phyloP scores from a whole-genome alignment of 2,329 filamentous ascomycete species.

The Dactylonectria macrodidyma region DNA sequence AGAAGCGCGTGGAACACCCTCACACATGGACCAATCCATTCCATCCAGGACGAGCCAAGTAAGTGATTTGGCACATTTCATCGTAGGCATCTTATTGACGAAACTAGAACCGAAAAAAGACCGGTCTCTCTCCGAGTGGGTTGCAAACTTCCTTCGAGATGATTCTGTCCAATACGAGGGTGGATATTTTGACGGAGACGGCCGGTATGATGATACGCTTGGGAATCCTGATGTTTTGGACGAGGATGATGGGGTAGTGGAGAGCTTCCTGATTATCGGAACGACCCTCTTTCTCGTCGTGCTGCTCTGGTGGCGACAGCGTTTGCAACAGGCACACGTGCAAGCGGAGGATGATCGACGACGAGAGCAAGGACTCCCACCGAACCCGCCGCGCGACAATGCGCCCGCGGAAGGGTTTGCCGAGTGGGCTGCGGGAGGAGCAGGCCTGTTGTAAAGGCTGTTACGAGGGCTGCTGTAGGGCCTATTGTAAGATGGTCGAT shows the following conservation, averaged over 20 bases:
- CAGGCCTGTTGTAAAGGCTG: slow-evolving; percentile 47
- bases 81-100: slow-evolving; percentile 46
- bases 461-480: slow-evolving; percentile 28
- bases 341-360: slow-evolving; percentile 52
- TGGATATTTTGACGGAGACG: slow-evolving; percentile 66
- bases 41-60: slow-evolving; percentile 91
- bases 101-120: slow-evolving; percentile 76
- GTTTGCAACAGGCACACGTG: slow-evolving; percentile 72
- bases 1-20: slow-evolving; percentile 96
- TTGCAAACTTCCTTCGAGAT: slow-evolving; percentile 85
- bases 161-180: slow-evolving; percentile 78
- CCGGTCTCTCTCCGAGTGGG: slow-evolving; percentile 88
- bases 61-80: slow-evolving; percentile 53
- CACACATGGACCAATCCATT: slow-evolving; percentile 91
- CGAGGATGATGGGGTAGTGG: slow-evolving; percentile 82
- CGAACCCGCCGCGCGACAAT: slow-evolving; percentile 43
- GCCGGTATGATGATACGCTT: slow-evolving; percentile 69
- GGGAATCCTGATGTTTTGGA: slow-evolving; percentile 74
- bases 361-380: slow-evolving; percentile 51
- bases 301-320: slow-evolving; percentile 86
- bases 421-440: slow-evolving; percentile 55
- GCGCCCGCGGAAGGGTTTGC: slow-evolving; percentile 49
- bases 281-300: slow-evolving; percentile 82
- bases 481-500: slow-evolving; percentile 40
- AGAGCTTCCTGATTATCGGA: slow-evolving; percentile 87